These are phyloP conservation scores for Parsonsia alboflavescens DNA, from an alignment of 257 asterid species.

Conservation along the genomic window DNA sequence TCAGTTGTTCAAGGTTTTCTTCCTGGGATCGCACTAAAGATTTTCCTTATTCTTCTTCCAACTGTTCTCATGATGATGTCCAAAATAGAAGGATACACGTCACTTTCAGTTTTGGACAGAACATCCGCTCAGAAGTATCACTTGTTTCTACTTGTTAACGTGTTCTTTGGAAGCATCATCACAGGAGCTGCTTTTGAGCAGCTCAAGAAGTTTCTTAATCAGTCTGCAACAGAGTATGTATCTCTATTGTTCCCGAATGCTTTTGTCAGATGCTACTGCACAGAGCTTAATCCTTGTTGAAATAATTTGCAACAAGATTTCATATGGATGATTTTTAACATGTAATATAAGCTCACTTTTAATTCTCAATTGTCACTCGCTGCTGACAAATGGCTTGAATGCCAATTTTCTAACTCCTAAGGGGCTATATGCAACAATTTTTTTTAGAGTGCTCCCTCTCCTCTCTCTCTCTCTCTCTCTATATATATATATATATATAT, in stretches of 20 bases:
- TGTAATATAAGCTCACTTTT: background rate
- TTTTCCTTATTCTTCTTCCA: conserved; percentile 61
- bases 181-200: conserved; percentile 90
- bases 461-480: background rate
- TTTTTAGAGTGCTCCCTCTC: background rate
- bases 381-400: background rate
- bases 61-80: conserved; percentile 62
- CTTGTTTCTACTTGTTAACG: conserved; percentile 69
- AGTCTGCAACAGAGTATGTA: conserved; percentile 65
- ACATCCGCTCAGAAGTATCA: conserved; percentile 72
- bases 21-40: conserved; percentile 72
- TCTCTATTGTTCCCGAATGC: conserved; percentile 1
- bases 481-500: no score
- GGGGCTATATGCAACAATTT: background rate
- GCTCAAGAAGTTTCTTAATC: conserved; percentile 54
- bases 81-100: conserved; percentile 62
- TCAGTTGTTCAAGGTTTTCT: conserved; percentile 81
- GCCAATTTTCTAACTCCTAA: background rate
- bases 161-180: conserved; percentile 78
- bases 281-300: background rate
- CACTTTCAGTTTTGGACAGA: conserved; percentile 64
- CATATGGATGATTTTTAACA: background rate
- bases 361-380: background rate
- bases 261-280: background rate
- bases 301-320: background rate